These are phyloP conservation scores for Schoenoplectus tabernaemontani DNA, from an alignment of 202 grass and related monocot species.

Conservation along the genomic window DNA sequence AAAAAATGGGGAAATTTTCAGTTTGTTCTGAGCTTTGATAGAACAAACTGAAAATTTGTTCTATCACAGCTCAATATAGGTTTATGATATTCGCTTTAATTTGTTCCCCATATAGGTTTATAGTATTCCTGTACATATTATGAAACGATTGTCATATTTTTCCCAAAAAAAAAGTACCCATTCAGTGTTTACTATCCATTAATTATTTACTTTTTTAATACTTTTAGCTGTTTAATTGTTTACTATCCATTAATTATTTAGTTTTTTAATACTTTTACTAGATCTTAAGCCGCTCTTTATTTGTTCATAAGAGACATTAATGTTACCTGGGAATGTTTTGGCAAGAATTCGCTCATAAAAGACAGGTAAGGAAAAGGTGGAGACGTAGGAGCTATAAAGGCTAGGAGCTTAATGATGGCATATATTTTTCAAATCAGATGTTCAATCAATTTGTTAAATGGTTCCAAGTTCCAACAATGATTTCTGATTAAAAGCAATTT, in stretches of 20 bases:
- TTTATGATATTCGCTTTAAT: background rate
- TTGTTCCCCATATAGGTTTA: background rate
- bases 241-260: no score
- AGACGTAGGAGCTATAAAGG: background rate
- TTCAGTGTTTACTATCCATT: no score
- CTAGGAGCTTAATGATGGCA: background rate
- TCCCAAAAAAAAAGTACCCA: no score
- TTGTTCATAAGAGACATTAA: background rate
- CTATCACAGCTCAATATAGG: background rate
- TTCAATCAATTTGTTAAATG: background rate
- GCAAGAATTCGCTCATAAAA: background rate
- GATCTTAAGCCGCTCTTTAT: background rate
- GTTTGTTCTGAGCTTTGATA: background rate
- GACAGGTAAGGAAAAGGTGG: background rate
- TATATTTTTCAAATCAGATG: background rate
- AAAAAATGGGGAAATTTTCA: background rate
- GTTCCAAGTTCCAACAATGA: background rate
- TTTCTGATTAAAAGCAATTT: background rate
- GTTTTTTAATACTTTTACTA: no score
- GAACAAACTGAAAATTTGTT: no score
- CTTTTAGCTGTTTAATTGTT: no score
- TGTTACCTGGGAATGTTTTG: background rate
- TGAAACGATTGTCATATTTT: background rate
- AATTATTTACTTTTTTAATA: no score
- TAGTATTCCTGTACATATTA: background rate